These are phyloP conservation scores for Microbotryomycetes sp. DNA, from an alignment of 1,284 basidiomycete species.

Conservation along the genomic window DNA sequence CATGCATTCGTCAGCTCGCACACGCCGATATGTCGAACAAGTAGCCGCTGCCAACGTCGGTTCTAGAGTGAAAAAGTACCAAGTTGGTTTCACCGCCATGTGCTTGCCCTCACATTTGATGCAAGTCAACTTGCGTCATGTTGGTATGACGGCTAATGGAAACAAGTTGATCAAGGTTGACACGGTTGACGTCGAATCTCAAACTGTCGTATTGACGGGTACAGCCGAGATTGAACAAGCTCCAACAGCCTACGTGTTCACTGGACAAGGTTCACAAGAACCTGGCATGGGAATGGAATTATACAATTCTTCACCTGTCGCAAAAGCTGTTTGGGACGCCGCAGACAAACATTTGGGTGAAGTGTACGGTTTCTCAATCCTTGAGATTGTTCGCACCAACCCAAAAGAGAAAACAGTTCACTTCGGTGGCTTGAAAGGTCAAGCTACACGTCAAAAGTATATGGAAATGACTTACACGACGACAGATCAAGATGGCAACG, in stretches of 20 bases:
- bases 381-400: slow-evolving; percentile 94
- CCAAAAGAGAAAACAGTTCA: slow-evolving; percentile 96
- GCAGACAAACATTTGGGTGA: slow-evolving; percentile 88
- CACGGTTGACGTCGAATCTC: slow-evolving; percentile 67
- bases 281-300: slow-evolving; percentile 99
- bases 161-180: slow-evolving; percentile 88
- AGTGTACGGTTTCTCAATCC: slow-evolving; percentile 94
- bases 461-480: slow-evolving; percentile 96
- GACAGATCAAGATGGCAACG: slow-evolving; percentile 84
- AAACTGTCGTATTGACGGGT: slow-evolving; percentile 87
- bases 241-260: slow-evolving; percentile 93
- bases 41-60: slow-evolving; percentile 89
- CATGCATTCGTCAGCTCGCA: slow-evolving; percentile 93
- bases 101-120: slow-evolving; percentile 89
- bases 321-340: slow-evolving; percentile 92
- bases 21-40: slow-evolving; percentile 85
- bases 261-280: slow-evolving; percentile 97
- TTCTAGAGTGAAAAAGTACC: slow-evolving; percentile 81
- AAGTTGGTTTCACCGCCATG: slow-evolving; percentile 94
- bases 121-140: slow-evolving; percentile 79
- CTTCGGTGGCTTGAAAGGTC: slow-evolving; percentile 97
- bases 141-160: slow-evolving; percentile 78
- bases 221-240: slow-evolving; percentile 89
- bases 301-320: slow-evolving; percentile 85
- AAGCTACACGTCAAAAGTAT: slow-evolving; percentile 93